phyloP scores from a whole-genome alignment of 352 stramenopile species.

The Phytophthora pistaciae region DNA sequence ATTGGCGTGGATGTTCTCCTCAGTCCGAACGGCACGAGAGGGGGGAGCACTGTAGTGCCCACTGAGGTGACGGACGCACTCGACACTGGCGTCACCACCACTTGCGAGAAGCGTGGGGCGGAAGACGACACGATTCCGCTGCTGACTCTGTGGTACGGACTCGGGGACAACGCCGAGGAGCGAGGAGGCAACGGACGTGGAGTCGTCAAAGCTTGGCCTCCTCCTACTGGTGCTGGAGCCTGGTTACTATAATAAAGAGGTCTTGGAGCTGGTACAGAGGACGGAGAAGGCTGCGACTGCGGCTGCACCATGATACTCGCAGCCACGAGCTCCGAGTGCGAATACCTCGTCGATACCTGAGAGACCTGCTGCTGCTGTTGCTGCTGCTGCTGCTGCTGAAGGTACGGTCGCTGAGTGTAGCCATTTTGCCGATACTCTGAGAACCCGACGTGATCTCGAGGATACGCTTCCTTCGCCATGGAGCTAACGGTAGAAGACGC shows the following conservation, averaged over 20 bases:
- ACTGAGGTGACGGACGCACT: constrained; percentile 14
- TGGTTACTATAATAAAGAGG: constrained; percentile 15
- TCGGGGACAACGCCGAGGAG: constrained; percentile 13
- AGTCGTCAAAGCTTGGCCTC: constrained; percentile 7
- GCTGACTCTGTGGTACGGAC: constrained; percentile 5
- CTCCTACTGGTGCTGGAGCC: not conserved
- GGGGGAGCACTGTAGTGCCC: constrained; percentile 21
- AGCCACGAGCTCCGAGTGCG: constrained; percentile 41
- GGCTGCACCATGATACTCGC: constrained; percentile 40
- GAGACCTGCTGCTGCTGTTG: constrained; percentile 9
- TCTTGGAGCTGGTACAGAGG: not conserved
- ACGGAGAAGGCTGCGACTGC: constrained; percentile 7
- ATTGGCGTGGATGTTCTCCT: constrained; percentile 13
- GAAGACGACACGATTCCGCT: constrained; percentile 12
- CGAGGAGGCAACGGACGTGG: constrained; percentile 22
- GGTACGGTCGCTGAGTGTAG: constrained; percentile 13
- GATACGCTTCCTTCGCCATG: constrained; percentile 22
- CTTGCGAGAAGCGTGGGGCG: constrained; percentile 8
- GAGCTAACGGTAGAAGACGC: not conserved
- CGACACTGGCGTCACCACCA: constrained; percentile 1
- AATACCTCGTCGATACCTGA: constrained; percentile 29
- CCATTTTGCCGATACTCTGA: constrained; percentile 11
- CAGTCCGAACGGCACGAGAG: constrained; percentile 19
- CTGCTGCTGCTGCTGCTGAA: constrained; percentile 18
- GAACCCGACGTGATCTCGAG: constrained; percentile 8